Conservation (phyloP, 2,329 filamentous ascomycete genomes). For the Exophiala alcalophila region DNA sequence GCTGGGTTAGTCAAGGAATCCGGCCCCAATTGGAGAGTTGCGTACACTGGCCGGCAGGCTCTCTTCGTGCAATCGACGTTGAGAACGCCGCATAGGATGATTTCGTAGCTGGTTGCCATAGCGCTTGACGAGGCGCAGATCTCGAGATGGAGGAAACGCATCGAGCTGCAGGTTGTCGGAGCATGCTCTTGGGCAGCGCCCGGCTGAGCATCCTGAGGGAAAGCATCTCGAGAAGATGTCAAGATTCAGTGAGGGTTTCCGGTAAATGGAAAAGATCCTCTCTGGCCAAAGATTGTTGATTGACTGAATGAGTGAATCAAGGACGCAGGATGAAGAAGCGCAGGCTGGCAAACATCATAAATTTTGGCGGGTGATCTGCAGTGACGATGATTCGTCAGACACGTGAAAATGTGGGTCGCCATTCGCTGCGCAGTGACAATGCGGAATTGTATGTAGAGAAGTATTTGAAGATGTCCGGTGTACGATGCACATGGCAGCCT, state of each 20-base stretch:
- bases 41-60: slow-evolving; percentile 49
- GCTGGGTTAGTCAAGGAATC: slow-evolving; percentile 19
- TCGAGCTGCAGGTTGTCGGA: slow-evolving; percentile 56
- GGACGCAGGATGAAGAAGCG: slow-evolving; percentile 4
- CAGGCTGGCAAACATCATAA: slow-evolving; percentile 1
- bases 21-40: background rate
- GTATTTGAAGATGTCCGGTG: no score
- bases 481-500: no score
- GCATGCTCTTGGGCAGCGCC: slow-evolving; percentile 62
- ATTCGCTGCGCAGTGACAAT: no score
- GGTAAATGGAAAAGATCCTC: no score
- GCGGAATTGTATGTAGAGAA: no score
- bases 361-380: no score
- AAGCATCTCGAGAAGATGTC: slow-evolving; percentile 57
- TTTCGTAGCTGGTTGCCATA: slow-evolving; percentile 46
- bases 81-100: slow-evolving; percentile 48
- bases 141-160: slow-evolving; percentile 50
- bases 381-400: no score
- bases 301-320: background rate
- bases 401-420: no score
- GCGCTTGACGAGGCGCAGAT: slow-evolving; percentile 49
- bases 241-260: background rate
- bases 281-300: no score
- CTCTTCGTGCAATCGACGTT: slow-evolving; percentile 42
- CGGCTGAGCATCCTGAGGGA: slow-evolving; percentile 65